Evolutionary conservation across 2,329 filamentous ascomycete species (phyloP).

Genomic region (Colletotrichum zoysiae): DNA sequence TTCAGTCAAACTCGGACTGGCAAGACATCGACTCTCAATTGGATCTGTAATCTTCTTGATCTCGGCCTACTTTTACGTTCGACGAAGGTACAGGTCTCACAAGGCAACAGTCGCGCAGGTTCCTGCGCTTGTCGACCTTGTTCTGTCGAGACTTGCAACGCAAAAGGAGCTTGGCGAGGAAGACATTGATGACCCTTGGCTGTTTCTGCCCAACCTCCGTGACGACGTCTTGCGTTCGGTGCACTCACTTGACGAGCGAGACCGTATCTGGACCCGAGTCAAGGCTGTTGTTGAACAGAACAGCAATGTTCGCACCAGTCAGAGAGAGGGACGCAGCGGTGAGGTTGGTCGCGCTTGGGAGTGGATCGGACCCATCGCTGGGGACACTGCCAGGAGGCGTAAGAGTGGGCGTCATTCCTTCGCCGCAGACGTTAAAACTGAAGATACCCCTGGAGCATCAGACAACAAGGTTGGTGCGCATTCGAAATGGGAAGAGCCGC

Average conservation of each 20-base stretch:
- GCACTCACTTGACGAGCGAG: constrained; percentile 80
- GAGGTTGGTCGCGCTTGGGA: constrained; percentile 77
- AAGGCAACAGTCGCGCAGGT: constrained; percentile 77
- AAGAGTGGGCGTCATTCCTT: constrained; percentile 66
- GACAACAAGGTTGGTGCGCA: constrained; percentile 38
- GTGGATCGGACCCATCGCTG: constrained; percentile 73
- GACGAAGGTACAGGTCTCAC: constrained; percentile 71
- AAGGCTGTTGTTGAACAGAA: constrained; percentile 90
- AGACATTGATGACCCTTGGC: constrained; percentile 78
- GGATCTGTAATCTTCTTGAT: constrained; percentile 69
- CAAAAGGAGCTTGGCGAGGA: constrained; percentile 86
- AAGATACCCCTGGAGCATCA: constrained; percentile 46
- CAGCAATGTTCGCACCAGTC: constrained; percentile 83
- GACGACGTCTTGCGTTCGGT: constrained; percentile 91
- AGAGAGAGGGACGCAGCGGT: constrained; percentile 76
- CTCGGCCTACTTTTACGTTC: constrained; percentile 70
- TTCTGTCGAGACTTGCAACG: constrained; percentile 83
- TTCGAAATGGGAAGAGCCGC: constrained; percentile 57
- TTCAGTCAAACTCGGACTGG: constrained; percentile 83
- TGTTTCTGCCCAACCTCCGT: constrained; percentile 88
- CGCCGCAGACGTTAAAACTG: constrained; percentile 54
- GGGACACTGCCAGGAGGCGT: constrained; percentile 59
- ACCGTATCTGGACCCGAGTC: constrained; percentile 87
- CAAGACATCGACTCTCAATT: constrained; percentile 89
- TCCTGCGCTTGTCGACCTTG: constrained; percentile 86